Conservation (phyloP, 2,329 filamentous ascomycete genomes). For the Nectriaceae sp. region DNA sequence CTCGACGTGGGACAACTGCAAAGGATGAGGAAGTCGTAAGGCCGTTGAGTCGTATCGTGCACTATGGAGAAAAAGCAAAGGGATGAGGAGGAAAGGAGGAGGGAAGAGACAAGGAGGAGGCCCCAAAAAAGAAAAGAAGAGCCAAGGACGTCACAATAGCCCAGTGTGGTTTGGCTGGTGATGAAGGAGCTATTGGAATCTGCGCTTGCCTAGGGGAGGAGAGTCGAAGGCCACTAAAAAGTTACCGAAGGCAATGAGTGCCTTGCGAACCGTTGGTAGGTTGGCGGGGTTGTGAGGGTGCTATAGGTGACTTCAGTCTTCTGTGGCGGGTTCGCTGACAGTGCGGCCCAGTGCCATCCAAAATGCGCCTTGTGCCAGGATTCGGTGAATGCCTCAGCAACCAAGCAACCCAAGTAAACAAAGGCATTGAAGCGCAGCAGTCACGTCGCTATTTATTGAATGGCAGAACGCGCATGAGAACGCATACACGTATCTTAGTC, state of each 20-base stretch:
- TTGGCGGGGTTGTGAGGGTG: neutral
- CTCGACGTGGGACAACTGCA: constrained; percentile 11
- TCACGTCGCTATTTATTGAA: constrained; percentile 7
- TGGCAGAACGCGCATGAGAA: neutral
- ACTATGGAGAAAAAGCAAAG: neutral
- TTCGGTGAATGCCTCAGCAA: constrained; percentile 28
- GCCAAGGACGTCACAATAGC: neutral
- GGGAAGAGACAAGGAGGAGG: constrained; percentile 13
- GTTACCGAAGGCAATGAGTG: too few relatives aligned
- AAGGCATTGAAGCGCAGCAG: constrained; percentile 12
- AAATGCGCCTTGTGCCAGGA: neutral
- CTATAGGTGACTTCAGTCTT: neutral
- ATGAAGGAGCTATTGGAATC: neutral
- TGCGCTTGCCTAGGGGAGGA: neutral
- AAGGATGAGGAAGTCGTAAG: neutral
- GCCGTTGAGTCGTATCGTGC: neutral
- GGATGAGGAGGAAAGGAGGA: constrained; percentile 2
- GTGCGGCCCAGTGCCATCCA: neutral
- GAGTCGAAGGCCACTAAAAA: too few relatives aligned
- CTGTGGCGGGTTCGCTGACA: neutral
- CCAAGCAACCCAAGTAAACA: constrained; percentile 8
- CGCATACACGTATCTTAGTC: constrained; percentile 14
- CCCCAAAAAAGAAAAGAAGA: constrained; percentile 14
- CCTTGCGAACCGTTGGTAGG: too few relatives aligned
- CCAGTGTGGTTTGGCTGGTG: neutral